phyloP scores from a whole-genome alignment of 345 rosid species.

The Gynandropsis gynandra region DNA sequence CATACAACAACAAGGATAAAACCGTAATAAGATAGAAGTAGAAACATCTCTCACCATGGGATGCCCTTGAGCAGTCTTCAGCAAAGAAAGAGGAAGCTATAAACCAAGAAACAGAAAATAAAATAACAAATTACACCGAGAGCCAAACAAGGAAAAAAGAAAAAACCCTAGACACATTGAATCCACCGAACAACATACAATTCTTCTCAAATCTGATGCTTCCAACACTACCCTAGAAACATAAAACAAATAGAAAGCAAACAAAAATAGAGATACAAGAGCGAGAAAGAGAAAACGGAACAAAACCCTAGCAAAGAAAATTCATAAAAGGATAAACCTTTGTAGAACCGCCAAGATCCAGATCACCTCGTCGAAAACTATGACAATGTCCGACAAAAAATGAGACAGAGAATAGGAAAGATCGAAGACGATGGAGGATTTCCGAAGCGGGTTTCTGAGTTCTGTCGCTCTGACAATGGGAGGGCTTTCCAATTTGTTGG shows the following conservation, averaged over 20 bases:
- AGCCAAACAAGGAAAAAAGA: neutral
- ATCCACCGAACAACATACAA: neutral
- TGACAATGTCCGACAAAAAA: neutral
- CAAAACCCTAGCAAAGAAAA: too few relatives aligned
- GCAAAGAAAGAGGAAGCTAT: constrained; percentile 5
- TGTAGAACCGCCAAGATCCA: too few relatives aligned
- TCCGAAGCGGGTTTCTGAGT: too few relatives aligned
- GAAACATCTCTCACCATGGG: constrained; percentile 20
- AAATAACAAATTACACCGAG: neutral
- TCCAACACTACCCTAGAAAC: neutral
- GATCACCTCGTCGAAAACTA: neutral
- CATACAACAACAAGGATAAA: too few relatives aligned
- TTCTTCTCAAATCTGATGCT: neutral
- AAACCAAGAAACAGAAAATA: neutral
- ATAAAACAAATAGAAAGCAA: too few relatives aligned
- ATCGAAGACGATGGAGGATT: too few relatives aligned
- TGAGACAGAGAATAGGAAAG: too few relatives aligned
- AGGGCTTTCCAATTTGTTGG: too few relatives aligned
- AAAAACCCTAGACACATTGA: neutral
- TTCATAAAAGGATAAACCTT: too few relatives aligned
- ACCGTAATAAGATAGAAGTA: neutral
- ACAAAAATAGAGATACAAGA: too few relatives aligned
- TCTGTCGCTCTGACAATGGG: too few relatives aligned
- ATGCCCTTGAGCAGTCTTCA: constrained; percentile 15
- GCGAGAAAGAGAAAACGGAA: neutral